Evolutionary conservation across 208 protist species (phyloP).

Genomic region (Sergeia podlipaevii): DNA sequence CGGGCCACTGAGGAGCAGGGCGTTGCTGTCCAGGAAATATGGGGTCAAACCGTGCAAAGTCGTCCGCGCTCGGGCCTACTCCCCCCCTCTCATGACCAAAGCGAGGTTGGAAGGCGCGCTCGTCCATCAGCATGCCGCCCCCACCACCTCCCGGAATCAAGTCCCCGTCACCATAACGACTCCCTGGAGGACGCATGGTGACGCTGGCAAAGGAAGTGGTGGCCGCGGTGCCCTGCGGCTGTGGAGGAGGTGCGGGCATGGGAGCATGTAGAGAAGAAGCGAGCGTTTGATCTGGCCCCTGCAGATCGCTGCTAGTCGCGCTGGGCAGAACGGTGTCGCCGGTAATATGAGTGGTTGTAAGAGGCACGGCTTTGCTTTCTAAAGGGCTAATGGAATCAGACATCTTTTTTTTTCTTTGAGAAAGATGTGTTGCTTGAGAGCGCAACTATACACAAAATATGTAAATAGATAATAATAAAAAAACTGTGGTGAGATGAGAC

Average conservation of each 20-base stretch:
- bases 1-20: neutral
- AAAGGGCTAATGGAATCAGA: too few species aligned
- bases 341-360: too few species aligned
- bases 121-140: conserved; percentile 53
- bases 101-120: conserved; percentile 27
- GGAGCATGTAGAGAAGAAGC: too few species aligned
- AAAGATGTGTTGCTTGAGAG: too few species aligned
- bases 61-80: conserved; percentile 2
- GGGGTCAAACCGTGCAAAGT: conserved; percentile 64
- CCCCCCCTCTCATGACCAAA: neutral
- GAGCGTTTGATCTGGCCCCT: too few species aligned
- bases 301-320: too few species aligned
- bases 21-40: conserved; percentile 67
- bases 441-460: too few species aligned
- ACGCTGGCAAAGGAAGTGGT: conserved; percentile 30
- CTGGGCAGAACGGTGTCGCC: too few species aligned
- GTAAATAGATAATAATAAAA: too few species aligned
- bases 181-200: conserved; percentile 35
- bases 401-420: too few species aligned
- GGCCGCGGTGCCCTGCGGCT: neutral
- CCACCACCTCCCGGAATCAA: conserved; percentile 49
- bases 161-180: conserved; percentile 75
- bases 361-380: too few species aligned
- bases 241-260: neutral
- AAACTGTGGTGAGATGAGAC: too few species aligned